Evolutionary conservation across 2,329 filamentous ascomycete species (phyloP).

Genomic region (Seiridium cupressi): DNA sequence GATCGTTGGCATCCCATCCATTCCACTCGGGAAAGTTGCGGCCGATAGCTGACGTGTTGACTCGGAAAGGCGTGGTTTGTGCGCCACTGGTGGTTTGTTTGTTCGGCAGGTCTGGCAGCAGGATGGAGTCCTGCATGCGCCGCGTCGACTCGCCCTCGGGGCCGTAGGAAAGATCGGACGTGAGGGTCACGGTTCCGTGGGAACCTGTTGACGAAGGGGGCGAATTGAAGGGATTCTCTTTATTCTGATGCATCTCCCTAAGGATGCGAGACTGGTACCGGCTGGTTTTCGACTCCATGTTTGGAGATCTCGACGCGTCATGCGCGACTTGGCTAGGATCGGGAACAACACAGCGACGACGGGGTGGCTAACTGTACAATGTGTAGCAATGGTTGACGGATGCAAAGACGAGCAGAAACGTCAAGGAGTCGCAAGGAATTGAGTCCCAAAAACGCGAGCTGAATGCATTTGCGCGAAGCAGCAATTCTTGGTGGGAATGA

Average conservation of each 20-base stretch:
- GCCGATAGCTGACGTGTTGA: slow-evolving; percentile 36
- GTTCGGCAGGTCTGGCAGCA: slow-evolving; percentile 18
- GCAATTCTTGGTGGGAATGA: neutral
- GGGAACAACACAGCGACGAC: neutral
- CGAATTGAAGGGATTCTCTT: slow-evolving; percentile 56
- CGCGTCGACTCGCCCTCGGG: slow-evolving; percentile 55
- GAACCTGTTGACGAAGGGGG: slow-evolving; percentile 57
- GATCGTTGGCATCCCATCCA: slow-evolving; percentile 17
- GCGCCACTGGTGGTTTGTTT: slow-evolving; percentile 14
- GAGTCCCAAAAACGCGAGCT: neutral
- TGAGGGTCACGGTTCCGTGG: slow-evolving; percentile 55
- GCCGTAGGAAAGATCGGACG: slow-evolving; percentile 52
- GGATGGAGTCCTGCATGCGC: slow-evolving; percentile 41
- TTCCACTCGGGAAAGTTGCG: slow-evolving; percentile 53
- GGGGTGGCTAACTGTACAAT: slow-evolving; percentile 1
- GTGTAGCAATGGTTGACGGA: neutral
- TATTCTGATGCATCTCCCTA: slow-evolving; percentile 32
- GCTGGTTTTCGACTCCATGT: slow-evolving; percentile 24
- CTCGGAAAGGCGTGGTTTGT: slow-evolving; percentile 19
- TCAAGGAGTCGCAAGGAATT: neutral
- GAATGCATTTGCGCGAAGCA: neutral
- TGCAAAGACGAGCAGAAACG: slow-evolving; percentile 1
- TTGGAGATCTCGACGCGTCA: slow-evolving; percentile 12
- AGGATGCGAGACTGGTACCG: slow-evolving; percentile 30
- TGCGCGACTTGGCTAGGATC: slow-evolving; percentile 13